Evolutionary conservation across 768 basidiomycete species (phyloP), one percentile per base, ranked within the genome.

Genomic region (Russula earlei): DNA sequence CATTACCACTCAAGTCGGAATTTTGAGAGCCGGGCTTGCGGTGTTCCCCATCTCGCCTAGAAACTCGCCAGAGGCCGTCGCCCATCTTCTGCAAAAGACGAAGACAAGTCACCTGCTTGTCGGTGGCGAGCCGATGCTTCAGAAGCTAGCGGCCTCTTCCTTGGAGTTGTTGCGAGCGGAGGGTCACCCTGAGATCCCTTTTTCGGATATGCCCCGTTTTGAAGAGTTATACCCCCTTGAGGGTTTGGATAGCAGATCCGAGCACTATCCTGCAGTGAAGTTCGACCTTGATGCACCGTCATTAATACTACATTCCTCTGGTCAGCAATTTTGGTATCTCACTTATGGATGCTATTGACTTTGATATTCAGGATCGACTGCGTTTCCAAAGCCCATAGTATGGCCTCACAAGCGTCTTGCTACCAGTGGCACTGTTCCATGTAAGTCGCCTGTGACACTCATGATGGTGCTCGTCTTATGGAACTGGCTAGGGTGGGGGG

Each of bases 61-160:
- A 54, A 79, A 77, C 63, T 76, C 77, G 0, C 65, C 73, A 0
- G 69, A 71, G 1, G 80, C 78, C 0, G 38, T 66, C 29, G 65
- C 65, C 9, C 65, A 66, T 24, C 58, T 66, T 0, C 50, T 66
- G 24, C 48, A 52, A 12, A 62, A 66, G 45, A 71, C 70, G 14
- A 63, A 63, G 9, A 44, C 65, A 8, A 58, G 59, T 1, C 66
- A 68, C 42, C 56, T 76, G 31, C 64, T 75, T 49, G 57, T 60
- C 3, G 54, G 61, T 19, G 38, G 49, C 6, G 65, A 67, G 19
- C 60, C 62, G 19, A 57, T 58, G 36, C 49, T 62, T 15, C 55
- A 58, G 41, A 54, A 50, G 22, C 55, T 65, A 1, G 65, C 62
- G 19, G n/a, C 43, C 0, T 12, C 54, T 10, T 48, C 54, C 5